phyloP scores from a whole-genome alignment of 768 basidiomycete species.

The Macrocybe gigantea region DNA sequence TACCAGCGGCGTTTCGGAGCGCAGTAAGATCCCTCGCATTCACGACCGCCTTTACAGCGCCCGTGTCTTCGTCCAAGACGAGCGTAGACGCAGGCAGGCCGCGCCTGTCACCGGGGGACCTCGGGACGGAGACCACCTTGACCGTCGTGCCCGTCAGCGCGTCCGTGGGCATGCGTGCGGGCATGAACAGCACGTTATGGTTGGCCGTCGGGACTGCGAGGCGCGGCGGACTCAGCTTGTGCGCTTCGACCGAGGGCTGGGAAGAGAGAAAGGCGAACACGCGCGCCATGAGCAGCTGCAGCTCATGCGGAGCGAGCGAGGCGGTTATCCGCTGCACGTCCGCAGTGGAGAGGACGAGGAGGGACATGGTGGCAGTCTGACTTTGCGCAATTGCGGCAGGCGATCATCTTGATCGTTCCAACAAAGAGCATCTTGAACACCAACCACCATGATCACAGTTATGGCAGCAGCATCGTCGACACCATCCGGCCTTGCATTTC shows the following conservation, averaged over 20 bases:
- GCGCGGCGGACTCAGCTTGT: constrained; percentile 50
- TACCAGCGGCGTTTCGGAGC: constrained; percentile 77
- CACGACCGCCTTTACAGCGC: constrained; percentile 65
- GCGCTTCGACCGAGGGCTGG: constrained; percentile 5
- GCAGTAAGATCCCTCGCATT: constrained; percentile 79
- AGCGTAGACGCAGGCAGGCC: constrained; percentile 78
- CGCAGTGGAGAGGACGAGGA: constrained; percentile 56
- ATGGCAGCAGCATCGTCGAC: no score
- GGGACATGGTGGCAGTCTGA: constrained; percentile 24
- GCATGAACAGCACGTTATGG: constrained; percentile 79
- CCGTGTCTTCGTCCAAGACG: constrained; percentile 66
- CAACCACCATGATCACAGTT: no score
- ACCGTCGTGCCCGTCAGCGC: constrained; percentile 47
- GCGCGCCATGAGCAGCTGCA: constrained; percentile 50
- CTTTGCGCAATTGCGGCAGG: no score
- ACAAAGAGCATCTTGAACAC: no score
- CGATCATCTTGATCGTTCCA: no score
- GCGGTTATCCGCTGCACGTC: constrained; percentile 50
- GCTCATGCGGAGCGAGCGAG: constrained; percentile 35
- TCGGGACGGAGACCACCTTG: constrained; percentile 80
- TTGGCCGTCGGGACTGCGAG: constrained; percentile 43
- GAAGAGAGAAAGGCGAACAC: constrained; percentile 50
- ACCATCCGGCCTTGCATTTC: no score
- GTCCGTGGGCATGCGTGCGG: constrained; percentile 44
- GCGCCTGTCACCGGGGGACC: constrained; percentile 25